Conservation (phyloP, 148 eudicot genomes). For the Camellia sinensis region DNA sequence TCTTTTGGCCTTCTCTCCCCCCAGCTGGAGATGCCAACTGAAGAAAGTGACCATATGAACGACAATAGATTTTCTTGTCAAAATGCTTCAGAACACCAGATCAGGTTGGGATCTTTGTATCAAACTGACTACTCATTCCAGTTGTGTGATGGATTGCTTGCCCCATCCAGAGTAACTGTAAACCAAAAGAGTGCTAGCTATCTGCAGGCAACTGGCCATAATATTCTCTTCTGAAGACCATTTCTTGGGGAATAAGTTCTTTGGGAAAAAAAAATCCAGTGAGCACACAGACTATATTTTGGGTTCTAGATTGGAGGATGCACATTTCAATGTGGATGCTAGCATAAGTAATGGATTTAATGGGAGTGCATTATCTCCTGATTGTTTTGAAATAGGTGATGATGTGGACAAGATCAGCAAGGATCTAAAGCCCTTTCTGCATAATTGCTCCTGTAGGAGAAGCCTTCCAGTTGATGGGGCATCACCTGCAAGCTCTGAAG, state of each 20-base stretch:
- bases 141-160: constrained; percentile 20
- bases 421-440: constrained; percentile 29
- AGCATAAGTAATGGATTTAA: constrained; percentile 14
- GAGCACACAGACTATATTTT: constrained; percentile 9
- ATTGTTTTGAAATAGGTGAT: constrained; percentile 19
- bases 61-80: constrained; percentile 4
- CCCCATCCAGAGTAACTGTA: constrained; percentile 10
- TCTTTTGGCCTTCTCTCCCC: constrained; percentile 22
- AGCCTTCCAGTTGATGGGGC: constrained; percentile 23
- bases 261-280: background rate
- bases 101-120: constrained; percentile 17
- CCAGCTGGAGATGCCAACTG: constrained; percentile 29
- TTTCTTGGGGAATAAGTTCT: constrained; percentile 18
- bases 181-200: constrained; percentile 10
- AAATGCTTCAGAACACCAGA: constrained; percentile 20
- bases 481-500: constrained; percentile 27
- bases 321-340: constrained; percentile 21
- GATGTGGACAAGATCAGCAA: constrained; percentile 14
- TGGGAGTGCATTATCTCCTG: constrained; percentile 19
- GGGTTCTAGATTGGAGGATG: constrained; percentile 29
- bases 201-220: constrained; percentile 17
- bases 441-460: constrained; percentile 35
- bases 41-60: constrained; percentile 17
- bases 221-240: constrained; percentile 22
- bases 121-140: constrained; percentile 23